Conservation (phyloP, 371 early-diverging fungal species). For the Apophysomyces elegans region DNA sequence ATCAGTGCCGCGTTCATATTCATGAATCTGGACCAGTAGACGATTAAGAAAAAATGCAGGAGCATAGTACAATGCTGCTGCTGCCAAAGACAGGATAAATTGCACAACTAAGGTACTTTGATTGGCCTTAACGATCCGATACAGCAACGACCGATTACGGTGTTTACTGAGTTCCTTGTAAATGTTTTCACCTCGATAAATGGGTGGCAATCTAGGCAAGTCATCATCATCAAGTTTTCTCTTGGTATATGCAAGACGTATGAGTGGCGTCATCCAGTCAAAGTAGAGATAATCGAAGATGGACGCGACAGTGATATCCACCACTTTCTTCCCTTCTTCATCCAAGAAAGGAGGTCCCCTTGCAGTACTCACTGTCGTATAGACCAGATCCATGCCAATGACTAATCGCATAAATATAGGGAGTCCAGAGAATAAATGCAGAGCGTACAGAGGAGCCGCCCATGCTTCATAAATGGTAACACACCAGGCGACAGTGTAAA, state of each 20-base stretch:
- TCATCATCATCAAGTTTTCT: slow-evolving; percentile 40
- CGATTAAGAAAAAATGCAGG: slow-evolving; percentile 48
- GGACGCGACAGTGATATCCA: slow-evolving; percentile 19
- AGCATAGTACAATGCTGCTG: slow-evolving; percentile 34
- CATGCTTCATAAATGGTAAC: slow-evolving; percentile 22
- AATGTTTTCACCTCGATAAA: slow-evolving; percentile 39
- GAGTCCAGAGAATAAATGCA: slow-evolving; percentile 16
- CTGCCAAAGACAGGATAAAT: slow-evolving; percentile 26
- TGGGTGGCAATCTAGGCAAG: slow-evolving; percentile 35
- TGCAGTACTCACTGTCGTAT: slow-evolving; percentile 29
- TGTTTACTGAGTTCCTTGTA: slow-evolving; percentile 35
- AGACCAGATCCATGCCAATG: slow-evolving; percentile 32
- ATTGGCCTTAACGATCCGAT: slow-evolving; percentile 37
- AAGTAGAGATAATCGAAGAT: slow-evolving; percentile 20
- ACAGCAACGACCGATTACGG: slow-evolving; percentile 27
- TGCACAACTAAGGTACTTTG: slow-evolving; percentile 30
- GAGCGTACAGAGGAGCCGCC: slow-evolving; percentile 12
- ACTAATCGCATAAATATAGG: slow-evolving; percentile 23
- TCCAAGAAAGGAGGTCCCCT: slow-evolving; percentile 45
- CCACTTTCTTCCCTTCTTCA: slow-evolving; percentile 30
- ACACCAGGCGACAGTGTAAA: slow-evolving; percentile 26
- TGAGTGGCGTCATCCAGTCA: slow-evolving; percentile 29
- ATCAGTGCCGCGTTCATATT: slow-evolving; percentile 25
- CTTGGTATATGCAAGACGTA: slow-evolving; percentile 33
- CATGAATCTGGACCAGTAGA: slow-evolving; percentile 38